Conservation (phyloP, 2,329 filamentous ascomycete species). For the Davidsoniella virescens region DNA sequence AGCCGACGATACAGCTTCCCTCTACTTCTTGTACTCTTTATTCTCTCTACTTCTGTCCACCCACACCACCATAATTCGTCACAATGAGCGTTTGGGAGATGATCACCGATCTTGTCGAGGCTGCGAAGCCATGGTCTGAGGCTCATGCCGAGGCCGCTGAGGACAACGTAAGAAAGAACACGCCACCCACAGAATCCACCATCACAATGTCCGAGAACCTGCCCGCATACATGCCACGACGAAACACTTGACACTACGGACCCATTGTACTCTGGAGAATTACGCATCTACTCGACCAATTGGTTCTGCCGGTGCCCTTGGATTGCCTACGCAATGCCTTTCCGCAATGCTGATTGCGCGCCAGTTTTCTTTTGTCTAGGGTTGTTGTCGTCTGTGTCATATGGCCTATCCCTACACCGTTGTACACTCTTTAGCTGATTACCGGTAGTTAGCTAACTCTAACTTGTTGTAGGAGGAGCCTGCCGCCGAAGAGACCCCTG, state of each 20-base stretch:
- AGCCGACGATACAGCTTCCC: neutral
- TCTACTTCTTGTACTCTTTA: conserved; percentile 1
- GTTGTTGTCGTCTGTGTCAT: neutral
- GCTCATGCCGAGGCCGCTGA: conserved; percentile 52
- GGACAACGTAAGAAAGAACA: conserved; percentile 31
- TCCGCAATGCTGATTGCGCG: neutral
- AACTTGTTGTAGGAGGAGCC: conserved; percentile 15
- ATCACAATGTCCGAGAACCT: neutral
- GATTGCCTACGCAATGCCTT: neutral
- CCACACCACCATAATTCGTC: conserved; percentile 15
- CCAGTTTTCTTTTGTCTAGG: too few species aligned
- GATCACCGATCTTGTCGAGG: conserved; percentile 47
- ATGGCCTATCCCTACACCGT: neutral
- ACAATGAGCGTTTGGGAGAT: conserved; percentile 53
- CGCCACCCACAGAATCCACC: neutral
- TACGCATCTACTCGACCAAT: neutral
- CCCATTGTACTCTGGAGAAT: neutral
- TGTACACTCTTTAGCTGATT: neutral
- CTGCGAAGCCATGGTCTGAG: conserved; percentile 47
- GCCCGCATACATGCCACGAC: neutral
- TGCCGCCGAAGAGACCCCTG: conserved; percentile 16
- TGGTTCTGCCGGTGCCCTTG: neutral
- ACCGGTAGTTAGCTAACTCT: too few species aligned
- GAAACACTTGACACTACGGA: too few species aligned
- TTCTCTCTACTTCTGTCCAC: conserved; percentile 1